Conservation (phyloP, 441 rosid species). For the Bruguiera hainesii region DNA sequence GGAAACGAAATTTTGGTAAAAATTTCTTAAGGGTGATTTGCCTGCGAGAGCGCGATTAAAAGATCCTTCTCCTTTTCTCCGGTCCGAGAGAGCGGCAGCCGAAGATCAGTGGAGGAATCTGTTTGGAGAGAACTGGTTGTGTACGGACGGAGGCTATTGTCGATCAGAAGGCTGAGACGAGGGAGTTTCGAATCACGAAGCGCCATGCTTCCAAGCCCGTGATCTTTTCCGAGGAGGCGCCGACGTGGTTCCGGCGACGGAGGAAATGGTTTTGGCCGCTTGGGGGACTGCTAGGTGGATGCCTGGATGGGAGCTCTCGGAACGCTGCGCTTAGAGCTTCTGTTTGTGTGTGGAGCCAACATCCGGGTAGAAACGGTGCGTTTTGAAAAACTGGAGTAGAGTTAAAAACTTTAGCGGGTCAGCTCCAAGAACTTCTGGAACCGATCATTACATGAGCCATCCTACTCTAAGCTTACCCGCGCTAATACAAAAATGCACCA, state of each 20-base stretch:
- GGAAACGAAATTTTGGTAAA: background rate
- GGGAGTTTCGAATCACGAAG: slow-evolving; percentile 19
- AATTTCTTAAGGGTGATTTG: background rate
- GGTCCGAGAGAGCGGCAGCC: slow-evolving; percentile 22
- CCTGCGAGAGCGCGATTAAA: slow-evolving; percentile 56
- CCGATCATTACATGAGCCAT: slow-evolving; percentile 27
- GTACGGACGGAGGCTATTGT: slow-evolving; percentile 34
- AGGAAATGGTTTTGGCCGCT: background rate
- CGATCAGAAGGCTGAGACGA: slow-evolving; percentile 46
- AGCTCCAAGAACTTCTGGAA: background rate
- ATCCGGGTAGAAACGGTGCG: background rate
- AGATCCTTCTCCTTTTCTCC: slow-evolving; percentile 45
- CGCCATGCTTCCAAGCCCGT: slow-evolving; percentile 23
- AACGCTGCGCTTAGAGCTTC: too few species aligned
- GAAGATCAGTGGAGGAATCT: background rate
- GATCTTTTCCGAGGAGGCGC: background rate
- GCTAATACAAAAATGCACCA: slow-evolving; percentile 56
- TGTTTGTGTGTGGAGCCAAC: too few species aligned
- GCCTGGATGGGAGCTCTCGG: too few species aligned
- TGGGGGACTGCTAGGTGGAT: too few species aligned
- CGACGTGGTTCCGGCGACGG: background rate
- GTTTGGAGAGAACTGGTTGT: slow-evolving; percentile 26
- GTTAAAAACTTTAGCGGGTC: slow-evolving; percentile 15
- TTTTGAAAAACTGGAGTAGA: background rate
- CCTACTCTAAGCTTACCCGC: slow-evolving; percentile 19